These are phyloP conservation scores for Chlorella sp. DNA, from an alignment of 139 green algal genomes.

Conservation along the genomic window DNA sequence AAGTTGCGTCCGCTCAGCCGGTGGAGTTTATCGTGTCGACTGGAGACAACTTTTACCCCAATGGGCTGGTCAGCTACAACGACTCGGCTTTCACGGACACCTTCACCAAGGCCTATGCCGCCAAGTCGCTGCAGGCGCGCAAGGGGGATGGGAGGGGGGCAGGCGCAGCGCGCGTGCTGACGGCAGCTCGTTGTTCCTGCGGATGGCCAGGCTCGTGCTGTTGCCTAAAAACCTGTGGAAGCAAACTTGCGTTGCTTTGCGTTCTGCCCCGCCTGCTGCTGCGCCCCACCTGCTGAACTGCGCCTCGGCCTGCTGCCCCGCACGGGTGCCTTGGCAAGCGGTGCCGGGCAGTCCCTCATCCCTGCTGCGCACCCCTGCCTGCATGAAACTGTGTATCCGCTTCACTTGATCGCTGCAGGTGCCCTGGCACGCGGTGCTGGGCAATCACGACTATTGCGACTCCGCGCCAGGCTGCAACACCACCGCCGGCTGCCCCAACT, in stretches of 20 bases:
- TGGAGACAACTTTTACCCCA: conserved; percentile 63
- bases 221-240: too few species aligned
- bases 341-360: not conserved
- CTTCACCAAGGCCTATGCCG: conserved; percentile 20
- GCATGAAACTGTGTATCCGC: too few species aligned
- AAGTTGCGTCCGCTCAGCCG: conserved; percentile 22
- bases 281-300: too few species aligned
- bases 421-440: conserved; percentile 54
- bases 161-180: too few species aligned
- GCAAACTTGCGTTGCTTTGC: too few species aligned
- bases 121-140: not conserved
- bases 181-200: too few species aligned
- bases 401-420: too few species aligned
- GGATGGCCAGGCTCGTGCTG: too few species aligned
- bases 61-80: conserved; percentile 27
- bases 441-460: conserved; percentile 45
- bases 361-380: not conserved
- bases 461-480: conserved; percentile 35
- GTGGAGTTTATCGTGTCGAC: conserved; percentile 47
- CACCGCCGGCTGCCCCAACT: conserved; percentile 22
- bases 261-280: too few species aligned
- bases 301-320: not conserved
- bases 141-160: not conserved
- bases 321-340: not conserved
- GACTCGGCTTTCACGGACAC: conserved; percentile 27